These are phyloP conservation scores for Coemansia pectinata DNA, from an alignment of 192 early-diverging fungal species.

Conservation along the genomic window DNA sequence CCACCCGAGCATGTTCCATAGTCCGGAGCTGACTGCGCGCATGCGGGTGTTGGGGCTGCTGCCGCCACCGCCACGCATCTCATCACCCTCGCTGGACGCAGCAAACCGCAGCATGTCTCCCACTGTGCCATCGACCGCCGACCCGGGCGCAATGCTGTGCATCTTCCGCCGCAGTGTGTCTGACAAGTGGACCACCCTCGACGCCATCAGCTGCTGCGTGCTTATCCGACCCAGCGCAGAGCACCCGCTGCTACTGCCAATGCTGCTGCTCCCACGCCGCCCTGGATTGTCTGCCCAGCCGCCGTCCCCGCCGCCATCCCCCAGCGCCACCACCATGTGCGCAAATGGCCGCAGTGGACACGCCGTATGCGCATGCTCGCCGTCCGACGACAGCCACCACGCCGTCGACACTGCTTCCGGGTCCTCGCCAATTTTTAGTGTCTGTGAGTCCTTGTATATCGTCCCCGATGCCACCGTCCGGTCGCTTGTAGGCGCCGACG, in stretches of 20 bases:
- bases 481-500: conserved; percentile 4
- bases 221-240: conserved; percentile 6
- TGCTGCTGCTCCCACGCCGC: conserved; percentile 5
- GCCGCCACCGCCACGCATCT: not conserved
- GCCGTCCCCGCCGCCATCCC: conserved; percentile 7
- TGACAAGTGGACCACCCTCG: conserved; percentile 36
- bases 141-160: conserved; percentile 24
- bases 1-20: conserved; percentile 56
- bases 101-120: conserved; percentile 35
- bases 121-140: conserved; percentile 17
- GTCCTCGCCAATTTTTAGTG: not conserved
- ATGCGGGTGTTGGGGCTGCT: conserved; percentile 11
- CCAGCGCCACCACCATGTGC: conserved; percentile 49
- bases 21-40: conserved; percentile 29
- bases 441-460: conserved; percentile 13
- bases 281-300: not conserved
- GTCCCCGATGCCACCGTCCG: conserved; percentile 4
- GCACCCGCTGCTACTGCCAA: not conserved
- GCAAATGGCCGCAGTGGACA: conserved; percentile 54
- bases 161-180: conserved; percentile 50
- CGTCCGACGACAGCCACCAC: conserved; percentile 52
- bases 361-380: conserved; percentile 50
- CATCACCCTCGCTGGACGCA: not conserved
- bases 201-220: conserved; percentile 24
- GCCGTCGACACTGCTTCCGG: not conserved